Conservation (phyloP, 768 basidiomycete species). For the Mycena epipterygia region DNA sequence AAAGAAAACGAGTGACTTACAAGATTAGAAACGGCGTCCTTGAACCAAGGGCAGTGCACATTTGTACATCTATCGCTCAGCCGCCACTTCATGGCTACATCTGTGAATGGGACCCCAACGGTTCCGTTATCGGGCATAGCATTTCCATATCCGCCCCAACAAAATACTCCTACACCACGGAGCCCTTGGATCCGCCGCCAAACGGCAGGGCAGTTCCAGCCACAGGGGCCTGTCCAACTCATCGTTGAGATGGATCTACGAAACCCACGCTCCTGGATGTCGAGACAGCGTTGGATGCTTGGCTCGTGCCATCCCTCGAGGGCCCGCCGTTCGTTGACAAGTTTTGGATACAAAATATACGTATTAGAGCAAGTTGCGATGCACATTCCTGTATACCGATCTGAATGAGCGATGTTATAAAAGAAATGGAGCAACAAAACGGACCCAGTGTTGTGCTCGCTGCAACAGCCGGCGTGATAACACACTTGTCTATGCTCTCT, state of each 20-base stretch:
- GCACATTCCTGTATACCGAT: slow-evolving; percentile 2
- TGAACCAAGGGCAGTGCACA: background rate
- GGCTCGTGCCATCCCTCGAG: background rate
- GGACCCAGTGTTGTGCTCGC: background rate
- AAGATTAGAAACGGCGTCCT: no score
- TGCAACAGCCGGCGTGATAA: background rate
- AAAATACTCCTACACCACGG: background rate
- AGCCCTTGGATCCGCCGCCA: background rate
- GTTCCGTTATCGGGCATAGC: background rate
- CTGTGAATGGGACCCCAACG: background rate
- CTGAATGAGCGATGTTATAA: background rate
- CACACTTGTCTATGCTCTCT: background rate
- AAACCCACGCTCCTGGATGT: background rate
- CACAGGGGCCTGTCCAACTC: background rate
- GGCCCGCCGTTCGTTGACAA: background rate
- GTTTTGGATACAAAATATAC: background rate
- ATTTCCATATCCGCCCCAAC: background rate
- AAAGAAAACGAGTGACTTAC: no score
- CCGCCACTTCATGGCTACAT: slow-evolving; percentile 6
- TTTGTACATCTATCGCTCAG: background rate
- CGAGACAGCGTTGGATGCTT: background rate
- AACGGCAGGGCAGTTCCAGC: background rate
- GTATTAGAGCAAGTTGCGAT: background rate
- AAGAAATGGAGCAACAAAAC: background rate
- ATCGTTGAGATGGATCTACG: background rate